Conservation (phyloP, 495 filamentous ascomycete species). For the Tuber microsphaerosporum region DNA sequence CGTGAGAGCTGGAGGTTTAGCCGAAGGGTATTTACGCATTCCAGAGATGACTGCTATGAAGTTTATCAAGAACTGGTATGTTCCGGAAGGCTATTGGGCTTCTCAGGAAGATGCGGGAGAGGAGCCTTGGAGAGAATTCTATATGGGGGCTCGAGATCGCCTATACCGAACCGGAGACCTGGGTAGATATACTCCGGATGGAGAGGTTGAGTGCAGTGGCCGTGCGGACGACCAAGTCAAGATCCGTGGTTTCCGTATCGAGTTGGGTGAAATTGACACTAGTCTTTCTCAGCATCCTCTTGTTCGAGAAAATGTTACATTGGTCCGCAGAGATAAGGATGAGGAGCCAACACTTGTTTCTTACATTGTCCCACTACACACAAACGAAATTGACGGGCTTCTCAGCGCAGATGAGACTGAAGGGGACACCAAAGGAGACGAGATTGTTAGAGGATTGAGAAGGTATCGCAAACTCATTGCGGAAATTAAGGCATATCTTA, state of each 20-base stretch:
- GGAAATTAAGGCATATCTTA: constrained; percentile 67
- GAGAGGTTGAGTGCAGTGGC: constrained; percentile 67
- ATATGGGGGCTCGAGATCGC: constrained; percentile 75
- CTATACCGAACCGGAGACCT: constrained; percentile 80
- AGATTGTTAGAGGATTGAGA: constrained; percentile 57
- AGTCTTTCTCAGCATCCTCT: constrained; percentile 70
- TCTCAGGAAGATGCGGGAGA: constrained; percentile 47
- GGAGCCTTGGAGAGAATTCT: constrained; percentile 72
- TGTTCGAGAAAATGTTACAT: constrained; percentile 77
- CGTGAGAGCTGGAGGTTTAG: constrained; percentile 78
- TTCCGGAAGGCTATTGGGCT: constrained; percentile 66
- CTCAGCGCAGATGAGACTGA: constrained; percentile 39
- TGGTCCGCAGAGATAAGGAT: constrained; percentile 78
- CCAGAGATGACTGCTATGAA: constrained; percentile 65
- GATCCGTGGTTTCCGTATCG: constrained; percentile 91
- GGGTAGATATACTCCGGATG: constrained; percentile 65
- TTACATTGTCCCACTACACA: constrained; percentile 67
- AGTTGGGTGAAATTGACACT: constrained; percentile 88
- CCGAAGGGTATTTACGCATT: constrained; percentile 75
- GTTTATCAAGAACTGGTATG: constrained; percentile 85
- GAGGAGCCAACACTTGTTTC: constrained; percentile 85
- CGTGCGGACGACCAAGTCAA: constrained; percentile 88
- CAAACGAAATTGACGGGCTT: constrained; percentile 20
- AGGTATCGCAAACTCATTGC: constrained; percentile 61
- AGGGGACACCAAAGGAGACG: constrained; percentile 45